Evolutionary conservation across 257 asterid genomes (phyloP), one percentile per base, ranked within the genome.

Genomic region (Dorcoceras hygrometricum): DNA sequence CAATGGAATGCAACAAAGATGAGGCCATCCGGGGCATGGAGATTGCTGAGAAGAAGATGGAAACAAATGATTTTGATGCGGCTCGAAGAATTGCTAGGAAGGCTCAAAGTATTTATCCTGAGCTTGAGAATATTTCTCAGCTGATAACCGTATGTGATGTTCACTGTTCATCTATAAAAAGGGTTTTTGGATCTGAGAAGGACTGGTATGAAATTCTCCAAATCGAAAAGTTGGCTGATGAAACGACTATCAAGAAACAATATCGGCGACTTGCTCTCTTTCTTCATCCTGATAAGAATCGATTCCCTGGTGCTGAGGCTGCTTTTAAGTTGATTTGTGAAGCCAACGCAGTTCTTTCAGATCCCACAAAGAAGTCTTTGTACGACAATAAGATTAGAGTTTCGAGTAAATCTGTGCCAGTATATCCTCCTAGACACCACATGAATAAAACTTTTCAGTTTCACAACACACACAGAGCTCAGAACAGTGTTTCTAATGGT

Each of bases 231-330:
- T 63, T 73, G 8, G 83, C 87, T 50, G 96, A 88, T 79, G 96
- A 88, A 73, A 65, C 28, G 54, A 66, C 77, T 51, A 70, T 90
- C 58, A 84, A 63, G 85, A 90, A 86, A 74, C 95, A 88, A 68
- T 88, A 86, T 70, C 81, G 96, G 48, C 84, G 80, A 74, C 90
- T 90, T 62, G 96, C 96, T 62, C 93, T 90, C 24, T 43, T 70
- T 46, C 93, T 90, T 63, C 97, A 90, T 79, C 97, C 97, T 48
- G 97, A 90, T 75, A 90, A 90, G 77, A 90, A 88, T 83, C 80
- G 83, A 61, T 86, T 86, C 32, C 91, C 95, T 31, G 97, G 97
- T 61, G 95, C 96, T 19, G 97, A 90, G 78, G 88, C 93, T 56
- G 96, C 97, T 76, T 88, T 90, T 73, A 86, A 90, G 82, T 81